Evolutionary conservation across 2,329 filamentous ascomycete species (phyloP), one percentile per base, ranked within the genome.

Genomic region (Colletotrichum euphorbiae): DNA sequence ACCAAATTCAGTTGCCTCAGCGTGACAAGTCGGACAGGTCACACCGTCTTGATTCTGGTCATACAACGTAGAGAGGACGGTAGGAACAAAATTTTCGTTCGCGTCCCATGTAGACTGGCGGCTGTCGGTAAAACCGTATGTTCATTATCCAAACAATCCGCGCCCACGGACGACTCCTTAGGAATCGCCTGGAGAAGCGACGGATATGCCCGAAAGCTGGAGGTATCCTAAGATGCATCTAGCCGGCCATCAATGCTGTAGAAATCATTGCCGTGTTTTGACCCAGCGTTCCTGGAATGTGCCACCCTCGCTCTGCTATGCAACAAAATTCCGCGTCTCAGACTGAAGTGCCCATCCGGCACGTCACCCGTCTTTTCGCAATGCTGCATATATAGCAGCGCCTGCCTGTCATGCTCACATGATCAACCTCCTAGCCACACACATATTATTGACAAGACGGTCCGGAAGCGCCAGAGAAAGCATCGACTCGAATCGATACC

Each of bases 241-340:
- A 33, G n/a, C 31, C n/a, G 33, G 54, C n/a, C 48, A 54, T 58
- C 61, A 7, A 65, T 68, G 52, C 59, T 46, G 52, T 46, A 33
- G 40, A 64, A 54, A 58, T 54, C 52, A 58, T 52, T 42, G 51
- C 40, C 24, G 56, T 69, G 54, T 65, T 66, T 66, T 43, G 38
- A 42, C 48, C 61, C 40, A 38, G 55, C 61, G 40, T 60, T 33
- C 31, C 61, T 66, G 66, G 66, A 65, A 69, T 60, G 55, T 46
- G 50, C 66, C 46, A 31, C 50, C 62, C 59, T 50, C 69, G 69
- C 69, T 71, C 62, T 70, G 69, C 69, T 70, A 71, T 71, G 69
- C 69, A 71, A 67, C 56, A 58, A 56, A 71, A 70, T 68, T 62
- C 48, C 62, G 67, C 59, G 50, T 56, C 63, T 57, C 66, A 59